Base-by-base conservation (phyloP, 768 basidiomycete species). In the Pulveroboletus frians region DNA sequence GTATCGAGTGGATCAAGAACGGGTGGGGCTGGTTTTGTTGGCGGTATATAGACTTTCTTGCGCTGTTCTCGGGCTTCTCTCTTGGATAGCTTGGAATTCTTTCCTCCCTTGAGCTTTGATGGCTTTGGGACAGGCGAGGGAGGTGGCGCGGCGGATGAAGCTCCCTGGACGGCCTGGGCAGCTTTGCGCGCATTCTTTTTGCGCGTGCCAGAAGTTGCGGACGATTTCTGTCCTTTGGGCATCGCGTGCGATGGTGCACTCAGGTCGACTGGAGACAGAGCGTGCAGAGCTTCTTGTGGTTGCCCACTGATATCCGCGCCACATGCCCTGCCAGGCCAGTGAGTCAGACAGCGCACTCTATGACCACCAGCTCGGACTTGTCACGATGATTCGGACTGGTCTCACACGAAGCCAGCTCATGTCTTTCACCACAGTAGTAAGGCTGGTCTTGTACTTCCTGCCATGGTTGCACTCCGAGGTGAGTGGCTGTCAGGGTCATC, bases 121-220 rank as follows among this genome's bases (percentile, higher is more conserved):
- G 68, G 72, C 57, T 69, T 67, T 46, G 66, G 67, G 14, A 66
- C 49, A 7, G 70, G 64, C 15, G 73, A 72, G 35, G 74, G 72
- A 30, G 65, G 57, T 9, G 64, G 64, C 31, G 30, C 43, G 43
- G 55, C 40, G 6, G 56, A 35, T 11, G 61, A 43, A 17, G 57
- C 31, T 40, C 47, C 61, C 17, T 60, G 54, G 9, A 27, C 13
- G 18, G 60, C 46, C 39, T 67, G 72, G 14, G 73, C 73, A 1
- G 81, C 76, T 62, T 88, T 93, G 52, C 85, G 81, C 14, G 88
- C 88, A 64, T 95, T 90, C 68, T 96, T 98, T 75, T 95, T 96
- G 51, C 93, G 81, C 9, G 94, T 97, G 5, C 72, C 90, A 1
- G 89, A 83, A 0, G 83, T 76, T 20, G 92, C 92, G 4, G 91